Evolutionary conservation across 805 yeast species (phyloP).

Genomic region (Starmerella floricola): DNA sequence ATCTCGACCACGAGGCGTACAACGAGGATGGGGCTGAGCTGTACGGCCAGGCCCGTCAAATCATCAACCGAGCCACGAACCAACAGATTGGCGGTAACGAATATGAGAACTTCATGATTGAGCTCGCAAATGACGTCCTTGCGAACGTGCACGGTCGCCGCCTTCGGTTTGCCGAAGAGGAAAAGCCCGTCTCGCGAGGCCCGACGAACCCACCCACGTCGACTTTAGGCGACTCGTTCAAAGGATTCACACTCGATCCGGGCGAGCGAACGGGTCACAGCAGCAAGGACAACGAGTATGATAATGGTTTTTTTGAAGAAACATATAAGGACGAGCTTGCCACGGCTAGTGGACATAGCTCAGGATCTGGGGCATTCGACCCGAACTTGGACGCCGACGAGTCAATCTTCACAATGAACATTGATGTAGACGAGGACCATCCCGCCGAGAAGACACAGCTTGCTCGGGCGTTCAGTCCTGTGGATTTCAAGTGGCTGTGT

Average conservation of each 20-base stretch:
- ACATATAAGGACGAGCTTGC: too few relatives aligned
- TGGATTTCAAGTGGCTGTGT: constrained; percentile 14
- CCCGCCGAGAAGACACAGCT: constrained; percentile 2
- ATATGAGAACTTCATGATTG: constrained; percentile 24
- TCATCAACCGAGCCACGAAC: constrained; percentile 10
- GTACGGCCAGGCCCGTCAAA: constrained; percentile 22
- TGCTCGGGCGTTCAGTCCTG: constrained; percentile 8
- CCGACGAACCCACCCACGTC: not conserved
- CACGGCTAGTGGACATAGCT: too few relatives aligned
- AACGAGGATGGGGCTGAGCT: constrained; percentile 22
- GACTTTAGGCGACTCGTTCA: not conserved
- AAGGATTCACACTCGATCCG: not conserved
- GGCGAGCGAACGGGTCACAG: not conserved
- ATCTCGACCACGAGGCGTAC: constrained; percentile 23
- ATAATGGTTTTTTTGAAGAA: not conserved
- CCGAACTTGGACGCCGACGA: constrained; percentile 14
- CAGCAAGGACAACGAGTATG: too few relatives aligned
- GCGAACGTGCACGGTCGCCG: constrained; percentile 10
- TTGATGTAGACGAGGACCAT: constrained; percentile 16
- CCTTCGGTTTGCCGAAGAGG: constrained; percentile 6
- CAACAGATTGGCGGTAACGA: constrained; percentile 18
- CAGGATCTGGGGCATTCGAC: too few relatives aligned
- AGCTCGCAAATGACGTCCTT: constrained; percentile 24
- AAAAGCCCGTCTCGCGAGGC: not conserved
- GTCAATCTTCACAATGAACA: constrained; percentile 24